These are phyloP conservation scores for Botrytis deweyae DNA, from an alignment of 2,329 filamentous ascomycete species.

Conservation along the genomic window DNA sequence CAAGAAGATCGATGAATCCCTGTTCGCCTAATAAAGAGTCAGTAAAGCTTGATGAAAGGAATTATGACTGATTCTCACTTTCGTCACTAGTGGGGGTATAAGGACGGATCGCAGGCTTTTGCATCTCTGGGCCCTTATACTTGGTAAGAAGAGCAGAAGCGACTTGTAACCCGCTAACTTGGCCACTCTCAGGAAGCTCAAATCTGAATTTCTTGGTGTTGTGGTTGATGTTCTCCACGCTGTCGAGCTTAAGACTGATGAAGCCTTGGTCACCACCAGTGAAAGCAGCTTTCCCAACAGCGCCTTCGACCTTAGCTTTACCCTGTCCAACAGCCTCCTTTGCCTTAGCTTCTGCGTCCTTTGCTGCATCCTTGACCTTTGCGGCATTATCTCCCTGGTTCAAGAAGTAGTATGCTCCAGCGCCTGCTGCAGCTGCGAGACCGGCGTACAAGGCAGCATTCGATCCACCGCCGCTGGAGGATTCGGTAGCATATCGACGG, in stretches of 20 bases:
- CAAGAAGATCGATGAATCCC: constrained; percentile 82
- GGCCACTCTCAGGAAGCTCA: constrained; percentile 77
- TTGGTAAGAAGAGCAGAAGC: constrained; percentile 90
- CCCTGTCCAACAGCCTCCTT: constrained; percentile 43
- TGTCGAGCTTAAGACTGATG: constrained; percentile 74
- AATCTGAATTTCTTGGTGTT: constrained; percentile 95
- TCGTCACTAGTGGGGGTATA: constrained; percentile 93
- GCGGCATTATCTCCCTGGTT: constrained; percentile 47
- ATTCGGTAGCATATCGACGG: constrained; percentile 72
- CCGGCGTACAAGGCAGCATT: constrained; percentile 61
- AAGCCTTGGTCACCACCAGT: constrained; percentile 89
- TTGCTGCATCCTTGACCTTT: constrained; percentile 53
- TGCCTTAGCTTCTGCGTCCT: constrained; percentile 57
- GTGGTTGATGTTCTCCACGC: constrained; percentile 79
- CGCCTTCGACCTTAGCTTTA: constrained; percentile 35
- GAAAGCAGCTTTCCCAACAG: constrained; percentile 52
- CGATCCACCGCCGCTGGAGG: constrained; percentile 48
- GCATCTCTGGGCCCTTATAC: constrained; percentile 77
- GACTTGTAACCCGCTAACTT: constrained; percentile 77
- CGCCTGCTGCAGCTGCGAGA: constrained; percentile 55
- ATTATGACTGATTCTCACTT: constrained; percentile 47
- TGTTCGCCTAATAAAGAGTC: constrained; percentile 55
- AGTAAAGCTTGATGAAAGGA: constrained; percentile 19
- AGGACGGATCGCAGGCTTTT: constrained; percentile 85
- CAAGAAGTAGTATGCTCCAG: constrained; percentile 56